Evolutionary conservation across 2,329 filamentous ascomycete species (phyloP).

Genomic region (Monosporascus sp.): DNA sequence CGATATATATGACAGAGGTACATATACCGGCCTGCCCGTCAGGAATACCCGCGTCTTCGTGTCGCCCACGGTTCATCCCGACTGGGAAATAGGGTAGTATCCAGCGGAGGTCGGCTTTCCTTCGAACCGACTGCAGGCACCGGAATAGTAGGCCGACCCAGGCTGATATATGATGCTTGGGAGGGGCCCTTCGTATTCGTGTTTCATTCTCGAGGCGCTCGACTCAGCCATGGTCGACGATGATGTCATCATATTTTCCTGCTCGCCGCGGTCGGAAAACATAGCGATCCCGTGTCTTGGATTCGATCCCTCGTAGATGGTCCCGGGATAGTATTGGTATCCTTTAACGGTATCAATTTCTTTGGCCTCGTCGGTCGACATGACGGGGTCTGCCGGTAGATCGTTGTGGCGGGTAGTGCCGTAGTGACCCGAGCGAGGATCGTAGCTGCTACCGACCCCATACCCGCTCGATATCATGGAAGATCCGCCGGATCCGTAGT

Average conservation of each 20-base stretch:
- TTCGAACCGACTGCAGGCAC: slow-evolving; percentile 46
- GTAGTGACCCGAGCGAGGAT: slow-evolving; percentile 37
- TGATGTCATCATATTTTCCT: slow-evolving; percentile 22
- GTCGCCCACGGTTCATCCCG: slow-evolving; percentile 33
- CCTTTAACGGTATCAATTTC: slow-evolving; percentile 42
- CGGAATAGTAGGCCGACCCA: slow-evolving; percentile 33
- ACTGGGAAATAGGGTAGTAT: slow-evolving; percentile 48
- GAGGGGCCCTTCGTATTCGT: slow-evolving; percentile 42
- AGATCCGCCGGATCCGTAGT: slow-evolving; percentile 31
- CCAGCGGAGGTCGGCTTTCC: slow-evolving; percentile 46
- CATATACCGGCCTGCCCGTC: slow-evolving; percentile 2
- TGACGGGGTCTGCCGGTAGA: slow-evolving; percentile 44
- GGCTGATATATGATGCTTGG: slow-evolving; percentile 46
- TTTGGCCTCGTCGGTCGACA: slow-evolving; percentile 48
- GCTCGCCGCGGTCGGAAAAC: slow-evolving; percentile 36
- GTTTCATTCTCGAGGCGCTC: slow-evolving; percentile 40
- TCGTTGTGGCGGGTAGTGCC: slow-evolving; percentile 41
- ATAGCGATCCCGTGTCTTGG: slow-evolving; percentile 42
- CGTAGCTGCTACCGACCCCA: slow-evolving; percentile 29
- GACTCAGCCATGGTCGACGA: slow-evolving; percentile 28
- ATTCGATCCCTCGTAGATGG: slow-evolving; percentile 46
- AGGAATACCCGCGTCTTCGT: neutral
- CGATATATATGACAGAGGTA: slow-evolving; percentile 7
- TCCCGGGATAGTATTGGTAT: slow-evolving; percentile 50
- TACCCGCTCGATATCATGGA: slow-evolving; percentile 37